Base-by-base conservation (phyloP, 768 basidiomycete species). In the Russula sp. region DNA sequence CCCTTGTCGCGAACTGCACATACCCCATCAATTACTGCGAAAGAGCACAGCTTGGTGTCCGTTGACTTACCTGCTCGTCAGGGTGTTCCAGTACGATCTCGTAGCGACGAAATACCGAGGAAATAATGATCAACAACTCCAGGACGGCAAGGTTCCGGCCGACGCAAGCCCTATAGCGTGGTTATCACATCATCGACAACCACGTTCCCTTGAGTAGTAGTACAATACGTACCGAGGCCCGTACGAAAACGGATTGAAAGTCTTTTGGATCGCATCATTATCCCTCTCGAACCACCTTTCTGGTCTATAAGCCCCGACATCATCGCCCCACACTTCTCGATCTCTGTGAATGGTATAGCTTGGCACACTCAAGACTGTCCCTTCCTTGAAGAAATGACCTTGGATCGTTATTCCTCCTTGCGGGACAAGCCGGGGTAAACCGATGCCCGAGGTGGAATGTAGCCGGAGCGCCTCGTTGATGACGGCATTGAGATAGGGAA, bases 271-370 rank as follows among this genome's bases (percentile, higher is more conserved):
- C 34, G 73, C 73, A 18, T 77, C 78, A 64, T 79, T 73, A 69
- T 89, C 83, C 48, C 78, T 74, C 68, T 90, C 90, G 64, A 93
- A 83, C 90, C 90, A 96, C 34, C 93, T 78, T 68, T 95, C 93
- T 0, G 92, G 93, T 39, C 90, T 75, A 76, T 80, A 95, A 7
- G 67, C 79, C 43, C 88, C 85, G 32, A 81, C 76, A 69, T 95
- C 92, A 6, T 81, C 78, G 7, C 93, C 93, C 93, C 93, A 95
- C 1, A 86, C 78, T 1, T 63, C 68, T 45, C 72, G 68, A 69
- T 91, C 82, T 32, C 90, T 85, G 70, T 96, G 92, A 54, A 94
- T 87, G 3, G 90, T 83, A 72, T 86, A 94, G 51, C 83, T 87
- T 25, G 93, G 91, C 4, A 92, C 89, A 52, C 85, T 87, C 60